Base-by-base conservation (phyloP, 2,329 filamentous ascomycete genomes). In the Triangularia verruculosa region DNA sequence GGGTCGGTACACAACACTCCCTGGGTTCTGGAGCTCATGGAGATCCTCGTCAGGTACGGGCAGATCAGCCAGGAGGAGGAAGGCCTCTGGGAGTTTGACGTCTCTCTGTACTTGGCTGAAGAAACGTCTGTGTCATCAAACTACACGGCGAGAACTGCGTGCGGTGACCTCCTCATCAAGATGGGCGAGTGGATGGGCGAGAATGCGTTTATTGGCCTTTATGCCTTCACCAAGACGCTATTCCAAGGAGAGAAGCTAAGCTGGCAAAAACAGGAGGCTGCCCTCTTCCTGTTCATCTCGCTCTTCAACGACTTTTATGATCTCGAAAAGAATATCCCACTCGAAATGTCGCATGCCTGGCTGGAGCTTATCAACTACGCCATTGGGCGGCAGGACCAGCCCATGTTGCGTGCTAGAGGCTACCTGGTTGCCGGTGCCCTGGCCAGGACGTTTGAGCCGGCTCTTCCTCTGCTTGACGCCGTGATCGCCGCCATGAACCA, bases 61-160 rank as follows among this genome's bases (percentile, higher is more conserved):
- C 92, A 94, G 68, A 96, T 99, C 70, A 93, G 91, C 1, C 88
- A 87, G 27, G 95, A 99, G 75, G 95, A 98, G 73, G 92, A 97
- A 77, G 92, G 91, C 7, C 79, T 99, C 9, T 99, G 95, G 95
- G 92, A 97, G 70, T 92, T 97, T 67, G 95, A 99, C 75, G 90
- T 96, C 69, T 98, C 96, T 64, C 85, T 99, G 1, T 99, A 96
- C 77, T 83, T 99, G 55, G 94, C 93, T 0, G 95, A 99, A 76
- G 94, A 98, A 78, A 94, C 92, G 1, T 94, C 93, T 1, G 90
- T 97, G 17, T 97, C 93, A 12, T 91, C 93, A 30, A 98, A 98
- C 76, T 99, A 98, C 78, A 97, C 95, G 0, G 91, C 95, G 13
- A 88, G 95, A 69, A 96, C 92, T 17, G 95, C 94, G 47, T 95